Evolutionary conservation across 495 filamentous ascomycete species (phyloP), one percentile per base, ranked within the genome.

Genomic region (Poronia punctata): DNA sequence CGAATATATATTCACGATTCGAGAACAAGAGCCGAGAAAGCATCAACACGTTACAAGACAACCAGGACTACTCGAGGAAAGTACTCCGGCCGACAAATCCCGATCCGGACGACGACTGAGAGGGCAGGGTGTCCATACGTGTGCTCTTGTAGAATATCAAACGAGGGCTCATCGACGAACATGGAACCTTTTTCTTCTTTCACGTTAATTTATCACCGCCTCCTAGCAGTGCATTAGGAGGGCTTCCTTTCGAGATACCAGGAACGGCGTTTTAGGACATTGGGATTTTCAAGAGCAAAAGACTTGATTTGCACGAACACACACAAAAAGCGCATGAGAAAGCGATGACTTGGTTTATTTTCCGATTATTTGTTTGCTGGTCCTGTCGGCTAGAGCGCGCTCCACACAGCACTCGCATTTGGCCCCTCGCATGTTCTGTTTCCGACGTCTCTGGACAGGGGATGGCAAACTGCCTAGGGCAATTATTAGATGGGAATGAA

Each of bases 51-150:
- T 52, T 78, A 3, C 70, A 70, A 41, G 74, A 78, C 46, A 68
- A 78, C 43, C 68, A 71, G 16, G 74, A 78, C 39, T 78, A 76
- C 41, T 75, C 72, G 26, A 56, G 72, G 45, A 62, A 65, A 44
- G 69, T 75, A 14, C 62, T 78, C n/a, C 59, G 72, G 43, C 68
- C 71, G 2, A 67, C 53, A 28, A 78, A 78, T 39, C 71, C 72
- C 10, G 71, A 78, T 42, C 68, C 69, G 5, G 42, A 52, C 12
- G 53, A 62, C 16, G 38, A 50, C 14, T 45, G 52, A 53, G 53
- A 38, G 29, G 51, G 21, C 25, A 4, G 15, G 6, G 34, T 12
- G 10, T 11, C 8, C 12, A 25, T 38, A 14, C 31, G 30, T 40
- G 7, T 26, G n/a, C 25, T 25, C 29, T 25, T 16, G 12, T 29